Base-by-base conservation (phyloP, 2,329 filamentous ascomycete species). In the Fusarium chaquense region DNA sequence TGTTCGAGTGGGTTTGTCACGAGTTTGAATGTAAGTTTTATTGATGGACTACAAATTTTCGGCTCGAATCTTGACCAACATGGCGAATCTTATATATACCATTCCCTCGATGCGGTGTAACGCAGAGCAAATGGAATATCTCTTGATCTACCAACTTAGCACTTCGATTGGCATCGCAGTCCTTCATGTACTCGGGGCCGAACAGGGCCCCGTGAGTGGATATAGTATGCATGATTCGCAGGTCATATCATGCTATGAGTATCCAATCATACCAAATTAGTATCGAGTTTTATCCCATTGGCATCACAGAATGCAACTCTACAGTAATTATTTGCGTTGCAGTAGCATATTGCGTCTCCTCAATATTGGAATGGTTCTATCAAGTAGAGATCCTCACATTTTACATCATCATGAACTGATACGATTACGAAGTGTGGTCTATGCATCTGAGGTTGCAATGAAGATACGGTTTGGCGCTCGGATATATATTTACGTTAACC, bases 401-500 rank as follows among this genome's bases (percentile, higher is more conserved):
- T 20, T 18, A 30, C 26, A 30, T 46, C 26, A 20, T 46, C 26
- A 15, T 20, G 44, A n/a, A 32, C 26, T 15, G 26, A 30, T 30
- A n/a, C n/a, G 1, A 46, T 46, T 30, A n/a, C n/a, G 1, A 46
- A 20, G 44, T 20, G 18, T 32, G 26, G 32, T 20, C 2, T 3
- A 0, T 32, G 18, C 43, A 9, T 1, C 15, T 26, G 15, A 44
- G 41, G 41, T 44, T 46, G 12, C 6, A 30, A 3, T 20, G 5
- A 15, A 20, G 18, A 7, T 30, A n/a, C n/a, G 8, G 1, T 11
- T 46, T 46, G 15, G 44, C 44, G 44, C 26, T 15, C 12, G 18
- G 44, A 2, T 0, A n/a, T 32, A 1, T 13, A 7, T 28, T 4
- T 16, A 15, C 30, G 9, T 16, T 26, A 9, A 28, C 10, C 22